Conservation (phyloP, 73 alveolate genomes). For the Paramecium caudatum region DNA sequence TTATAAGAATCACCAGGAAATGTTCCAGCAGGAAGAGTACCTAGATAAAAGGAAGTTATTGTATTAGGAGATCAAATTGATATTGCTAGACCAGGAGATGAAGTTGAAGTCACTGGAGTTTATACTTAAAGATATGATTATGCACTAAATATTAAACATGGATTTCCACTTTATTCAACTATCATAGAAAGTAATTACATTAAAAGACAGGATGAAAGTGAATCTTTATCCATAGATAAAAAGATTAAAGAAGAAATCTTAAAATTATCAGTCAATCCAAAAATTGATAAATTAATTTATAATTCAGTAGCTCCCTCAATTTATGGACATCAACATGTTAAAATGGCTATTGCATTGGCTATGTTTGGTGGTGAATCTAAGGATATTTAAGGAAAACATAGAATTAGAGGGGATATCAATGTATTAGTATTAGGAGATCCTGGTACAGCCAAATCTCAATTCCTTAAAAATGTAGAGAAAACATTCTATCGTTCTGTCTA, state of each 20-base stretch:
- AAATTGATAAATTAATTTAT: constrained; percentile 91
- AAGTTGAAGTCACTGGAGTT: constrained; percentile 97
- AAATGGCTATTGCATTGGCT: constrained; percentile 95
- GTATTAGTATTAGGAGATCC: constrained; percentile 97
- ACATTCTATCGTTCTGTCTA: constrained; percentile 92
- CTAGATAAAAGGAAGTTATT: constrained; percentile 98
- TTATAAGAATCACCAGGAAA: constrained; percentile 99
- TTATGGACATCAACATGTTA: constrained; percentile 97
- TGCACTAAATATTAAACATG: constrained; percentile 96
- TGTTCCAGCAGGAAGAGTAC: constrained; percentile 99
- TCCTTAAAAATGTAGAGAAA: constrained; percentile 98
- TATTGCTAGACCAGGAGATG: constrained; percentile 99
- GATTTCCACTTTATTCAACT: constrained; percentile 98
- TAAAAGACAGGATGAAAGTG: constrained; percentile 93
- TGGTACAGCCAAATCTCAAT: constrained; percentile 98
- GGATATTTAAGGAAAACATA: constrained; percentile 98
- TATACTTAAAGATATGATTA: constrained; percentile 95
- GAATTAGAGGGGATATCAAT: constrained; percentile 99
- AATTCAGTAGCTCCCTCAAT: constrained; percentile 99
- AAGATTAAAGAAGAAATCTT: constrained; percentile 95
- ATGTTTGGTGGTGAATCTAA: constrained; percentile 99
- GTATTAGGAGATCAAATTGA: constrained; percentile 98
- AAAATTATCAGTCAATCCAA: constrained; percentile 90
- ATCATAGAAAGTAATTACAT: constrained; percentile 97
- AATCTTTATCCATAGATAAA: constrained; percentile 89